A percentile compares a stretch with the other conserved stretches of the same genome.
Evolutionary conservation across 495 filamentous ascomycete genomes (phyloP).

Genomic region (Hypomontagnella monticulosa): DNA sequence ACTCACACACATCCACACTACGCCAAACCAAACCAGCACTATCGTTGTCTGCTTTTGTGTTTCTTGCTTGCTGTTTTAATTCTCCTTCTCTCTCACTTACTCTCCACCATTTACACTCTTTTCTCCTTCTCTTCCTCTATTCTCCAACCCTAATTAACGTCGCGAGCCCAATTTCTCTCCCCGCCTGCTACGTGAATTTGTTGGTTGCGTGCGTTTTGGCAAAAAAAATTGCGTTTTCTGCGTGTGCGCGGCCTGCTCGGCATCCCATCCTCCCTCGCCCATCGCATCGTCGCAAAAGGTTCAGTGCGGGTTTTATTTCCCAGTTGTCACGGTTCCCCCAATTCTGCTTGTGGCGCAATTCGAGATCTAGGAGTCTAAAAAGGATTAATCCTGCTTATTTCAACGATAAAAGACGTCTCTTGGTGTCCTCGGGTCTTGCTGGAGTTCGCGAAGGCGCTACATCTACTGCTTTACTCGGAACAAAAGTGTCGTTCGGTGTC

Average conservation of each 20-base stretch:
- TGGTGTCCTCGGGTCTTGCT: conserved; percentile 49
- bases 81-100: conserved; percentile 59
- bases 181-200: conserved; percentile 57
- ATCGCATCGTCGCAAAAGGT: conserved; percentile 49
- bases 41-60: conserved; percentile 70
- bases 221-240: conserved; percentile 50
- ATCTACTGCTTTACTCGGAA: conserved; percentile 49
- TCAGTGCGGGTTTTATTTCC: conserved; percentile 48
- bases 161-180: conserved; percentile 44
- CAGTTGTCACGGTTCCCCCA: conserved; percentile 48
- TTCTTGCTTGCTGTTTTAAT: conserved; percentile 55
- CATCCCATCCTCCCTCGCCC: conserved; percentile 42
- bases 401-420: conserved; percentile 44
- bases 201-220: conserved; percentile 54
- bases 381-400: conserved; percentile 48
- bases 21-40: conserved; percentile 51
- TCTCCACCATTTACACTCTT: conserved; percentile 42
- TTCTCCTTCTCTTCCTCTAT: conserved; percentile 49
- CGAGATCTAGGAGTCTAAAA: conserved; percentile 48
- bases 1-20: conserved; percentile 59
- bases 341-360: conserved; percentile 48
- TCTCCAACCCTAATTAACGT: conserved; percentile 45
- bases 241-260: conserved; percentile 47
- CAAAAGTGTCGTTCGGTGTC: conserved; percentile 51
- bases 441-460: conserved; percentile 49